Conservation (phyloP, 257 asterid species). For the Nicotiana noctiflora region DNA sequence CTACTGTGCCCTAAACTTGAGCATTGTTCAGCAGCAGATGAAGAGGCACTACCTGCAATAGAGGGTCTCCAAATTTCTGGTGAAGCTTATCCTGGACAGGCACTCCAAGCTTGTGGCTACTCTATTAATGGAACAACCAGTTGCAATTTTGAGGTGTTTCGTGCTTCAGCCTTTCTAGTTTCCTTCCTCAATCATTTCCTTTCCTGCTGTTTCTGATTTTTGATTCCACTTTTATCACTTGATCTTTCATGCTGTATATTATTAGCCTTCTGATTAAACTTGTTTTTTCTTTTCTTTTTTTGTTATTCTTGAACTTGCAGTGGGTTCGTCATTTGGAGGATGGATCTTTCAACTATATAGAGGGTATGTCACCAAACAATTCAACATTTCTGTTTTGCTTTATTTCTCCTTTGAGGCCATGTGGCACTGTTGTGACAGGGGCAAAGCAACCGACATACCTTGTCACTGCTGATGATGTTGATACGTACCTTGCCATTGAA, state of each 20-base stretch:
- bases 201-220: background rate
- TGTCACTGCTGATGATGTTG: constrained; percentile 91
- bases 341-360: constrained; percentile 87
- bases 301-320: constrained; percentile 46
- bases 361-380: constrained; percentile 44
- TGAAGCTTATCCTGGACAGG: constrained; percentile 86
- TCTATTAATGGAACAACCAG: constrained; percentile 96
- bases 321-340: constrained; percentile 96
- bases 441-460: constrained; percentile 94
- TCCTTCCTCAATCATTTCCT: background rate
- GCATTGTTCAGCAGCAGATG: constrained; percentile 31
- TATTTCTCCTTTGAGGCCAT: constrained; percentile 15
- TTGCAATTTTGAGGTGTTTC: constrained; percentile 89
- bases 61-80: constrained; percentile 96
- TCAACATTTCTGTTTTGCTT: constrained; percentile 4
- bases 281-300: constrained; percentile 3
- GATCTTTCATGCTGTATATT: constrained; percentile 15
- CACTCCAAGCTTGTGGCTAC: constrained; percentile 88
- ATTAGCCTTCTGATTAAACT: constrained; percentile 11
- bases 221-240: constrained; percentile 8
- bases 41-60: constrained; percentile 88
- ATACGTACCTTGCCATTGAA: constrained; percentile 89
- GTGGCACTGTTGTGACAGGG: constrained; percentile 41
- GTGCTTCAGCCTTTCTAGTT: background rate
- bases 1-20: constrained; percentile 7